Conservation (phyloP, 2,329 filamentous ascomycete genomes). For the Fusarium sarcochroum region DNA sequence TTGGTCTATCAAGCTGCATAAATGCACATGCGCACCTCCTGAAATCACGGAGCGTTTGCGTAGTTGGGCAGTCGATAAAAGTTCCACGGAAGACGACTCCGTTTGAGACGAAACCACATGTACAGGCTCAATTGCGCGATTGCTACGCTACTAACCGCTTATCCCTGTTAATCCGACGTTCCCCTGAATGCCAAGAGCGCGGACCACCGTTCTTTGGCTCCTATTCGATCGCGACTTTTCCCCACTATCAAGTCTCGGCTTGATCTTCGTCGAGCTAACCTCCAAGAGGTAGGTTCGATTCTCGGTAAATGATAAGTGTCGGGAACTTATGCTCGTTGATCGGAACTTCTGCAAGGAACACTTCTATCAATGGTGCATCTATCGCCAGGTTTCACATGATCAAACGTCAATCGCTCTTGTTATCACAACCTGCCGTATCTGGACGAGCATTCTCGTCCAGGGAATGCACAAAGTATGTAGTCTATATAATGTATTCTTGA, state of each 20-base stretch:
- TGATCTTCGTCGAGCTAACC: not conserved
- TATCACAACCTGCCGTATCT: not conserved
- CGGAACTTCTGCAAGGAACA: constrained; percentile 2
- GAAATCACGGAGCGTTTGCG: constrained; percentile 7
- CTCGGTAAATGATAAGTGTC: not conserved
- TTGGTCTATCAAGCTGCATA: not conserved
- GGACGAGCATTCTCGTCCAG: not conserved
- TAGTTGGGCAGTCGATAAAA: constrained; percentile 8
- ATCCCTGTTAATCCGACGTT: constrained; percentile 4
- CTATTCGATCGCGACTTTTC: not conserved
- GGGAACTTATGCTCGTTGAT: constrained; percentile 4
- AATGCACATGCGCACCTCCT: constrained; percentile 5
- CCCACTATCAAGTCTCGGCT: not conserved
- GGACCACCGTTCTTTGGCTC: not conserved
- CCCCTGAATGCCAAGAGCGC: constrained; percentile 1
- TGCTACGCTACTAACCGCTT: not conserved
- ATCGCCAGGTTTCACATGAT: constrained; percentile 1
- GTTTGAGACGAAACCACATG: not conserved
- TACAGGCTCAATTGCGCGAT: not conserved
- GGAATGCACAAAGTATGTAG: not conserved
- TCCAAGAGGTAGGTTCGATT: not conserved
- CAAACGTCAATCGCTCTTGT: not conserved
- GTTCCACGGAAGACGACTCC: not conserved
- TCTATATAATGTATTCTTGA: constrained; percentile 22
- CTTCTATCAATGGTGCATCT: constrained; percentile 4